phyloP scores from a whole-genome alignment of 2,329 filamentous ascomycete species.

The Colletotrichum chlorophyti region DNA sequence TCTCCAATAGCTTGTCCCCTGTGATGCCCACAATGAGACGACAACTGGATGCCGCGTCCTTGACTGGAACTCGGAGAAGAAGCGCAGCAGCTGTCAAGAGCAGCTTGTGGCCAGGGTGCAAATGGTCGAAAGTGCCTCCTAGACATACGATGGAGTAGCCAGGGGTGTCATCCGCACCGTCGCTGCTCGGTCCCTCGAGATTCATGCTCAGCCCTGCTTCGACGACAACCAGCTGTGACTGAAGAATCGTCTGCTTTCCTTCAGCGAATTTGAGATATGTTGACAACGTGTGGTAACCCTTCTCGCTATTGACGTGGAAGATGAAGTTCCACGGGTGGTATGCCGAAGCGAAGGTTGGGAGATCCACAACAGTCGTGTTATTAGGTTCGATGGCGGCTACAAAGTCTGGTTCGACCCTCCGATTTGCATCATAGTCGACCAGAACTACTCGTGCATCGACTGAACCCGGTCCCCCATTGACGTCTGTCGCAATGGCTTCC shows the following conservation, averaged over 20 bases:
- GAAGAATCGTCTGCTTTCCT: slow-evolving; percentile 51
- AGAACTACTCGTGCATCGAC: slow-evolving; percentile 80
- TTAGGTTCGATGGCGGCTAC: slow-evolving; percentile 48
- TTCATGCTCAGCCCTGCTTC: slow-evolving; percentile 59
- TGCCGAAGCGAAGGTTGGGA: slow-evolving; percentile 58
- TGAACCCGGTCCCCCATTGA: slow-evolving; percentile 61
- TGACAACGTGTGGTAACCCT: slow-evolving; percentile 64
- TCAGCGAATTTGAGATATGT: slow-evolving; percentile 56
- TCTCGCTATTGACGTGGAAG: slow-evolving; percentile 71
- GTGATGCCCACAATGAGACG: slow-evolving; percentile 86
- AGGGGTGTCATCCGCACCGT: background rate
- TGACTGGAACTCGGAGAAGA: slow-evolving; percentile 62
- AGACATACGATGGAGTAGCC: slow-evolving; percentile 66
- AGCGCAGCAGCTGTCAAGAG: slow-evolving; percentile 87
- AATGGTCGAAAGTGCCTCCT: slow-evolving; percentile 94
- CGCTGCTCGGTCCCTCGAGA: slow-evolving; percentile 28
- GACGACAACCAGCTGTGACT: slow-evolving; percentile 58
- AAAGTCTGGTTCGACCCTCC: slow-evolving; percentile 39
- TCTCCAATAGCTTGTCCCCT: slow-evolving; percentile 82
- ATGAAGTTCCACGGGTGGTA: slow-evolving; percentile 68
- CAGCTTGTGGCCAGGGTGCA: slow-evolving; percentile 96
- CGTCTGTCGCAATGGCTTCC: slow-evolving; percentile 65
- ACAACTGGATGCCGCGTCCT: slow-evolving; percentile 48
- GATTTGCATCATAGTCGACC: slow-evolving; percentile 63
- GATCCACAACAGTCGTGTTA: slow-evolving; percentile 54